A percentile compares a stretch with the other conserved stretches of the same genome.
These are phyloP conservation scores for Lotus japonicus DNA, from an alignment of 306 rosid species.

Conservation along the genomic window DNA sequence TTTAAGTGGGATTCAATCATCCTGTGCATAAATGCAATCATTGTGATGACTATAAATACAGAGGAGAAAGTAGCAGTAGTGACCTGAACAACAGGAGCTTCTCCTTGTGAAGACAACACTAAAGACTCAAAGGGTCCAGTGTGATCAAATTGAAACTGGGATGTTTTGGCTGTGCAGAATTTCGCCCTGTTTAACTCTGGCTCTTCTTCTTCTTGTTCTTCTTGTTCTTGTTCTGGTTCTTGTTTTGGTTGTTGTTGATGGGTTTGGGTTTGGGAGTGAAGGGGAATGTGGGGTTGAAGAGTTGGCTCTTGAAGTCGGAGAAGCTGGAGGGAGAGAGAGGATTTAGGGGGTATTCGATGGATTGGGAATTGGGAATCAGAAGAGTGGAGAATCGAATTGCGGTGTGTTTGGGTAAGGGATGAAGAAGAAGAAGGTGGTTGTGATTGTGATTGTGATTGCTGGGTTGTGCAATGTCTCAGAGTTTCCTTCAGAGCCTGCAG, in stretches of 20 bases:
- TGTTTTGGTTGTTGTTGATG: neutral
- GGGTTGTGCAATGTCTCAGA: slow-evolving; percentile 52
- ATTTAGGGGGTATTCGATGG: slow-evolving; percentile 71
- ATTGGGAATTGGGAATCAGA: slow-evolving; percentile 22
- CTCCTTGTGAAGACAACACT: slow-evolving; percentile 46
- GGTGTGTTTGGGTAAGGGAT: slow-evolving; percentile 19
- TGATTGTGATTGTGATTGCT: neutral
- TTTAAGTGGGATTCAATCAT: no score
- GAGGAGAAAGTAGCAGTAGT: neutral
- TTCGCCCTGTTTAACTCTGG: slow-evolving; percentile 23
- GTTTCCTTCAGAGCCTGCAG: slow-evolving; percentile 57
- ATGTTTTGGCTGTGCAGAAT: slow-evolving; percentile 22
- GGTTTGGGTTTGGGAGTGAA: neutral
- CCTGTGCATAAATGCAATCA: neutral
- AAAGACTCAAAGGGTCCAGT: slow-evolving; percentile 73
- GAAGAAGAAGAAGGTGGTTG: slow-evolving; percentile 9
- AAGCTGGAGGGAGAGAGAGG: slow-evolving; percentile 68
- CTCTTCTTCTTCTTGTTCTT: slow-evolving; percentile 20
- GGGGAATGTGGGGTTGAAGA: slow-evolving; percentile 15
- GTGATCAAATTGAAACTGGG: slow-evolving; percentile 59
- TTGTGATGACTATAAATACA: neutral
- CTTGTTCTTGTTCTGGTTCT: slow-evolving; percentile 19
- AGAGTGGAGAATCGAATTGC: slow-evolving; percentile 26
- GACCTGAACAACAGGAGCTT: slow-evolving; percentile 64
- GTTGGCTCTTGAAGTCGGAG: slow-evolving; percentile 53